Conservation (phyloP, 2,329 filamentous ascomycete genomes). For the Claviceps sorghi region DNA sequence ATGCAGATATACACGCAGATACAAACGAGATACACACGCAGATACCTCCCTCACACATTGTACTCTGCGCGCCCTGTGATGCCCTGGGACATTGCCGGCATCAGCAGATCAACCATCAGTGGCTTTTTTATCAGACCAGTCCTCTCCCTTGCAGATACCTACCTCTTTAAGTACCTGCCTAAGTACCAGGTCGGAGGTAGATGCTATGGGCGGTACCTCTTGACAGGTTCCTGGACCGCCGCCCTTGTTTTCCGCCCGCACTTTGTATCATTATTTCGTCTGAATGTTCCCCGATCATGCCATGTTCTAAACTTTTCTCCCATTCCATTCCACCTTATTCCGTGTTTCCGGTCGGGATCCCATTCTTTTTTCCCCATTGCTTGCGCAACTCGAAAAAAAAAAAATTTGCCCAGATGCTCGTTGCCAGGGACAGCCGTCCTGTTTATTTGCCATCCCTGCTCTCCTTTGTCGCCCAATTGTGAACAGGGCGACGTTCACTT, state of each 20-base stretch:
- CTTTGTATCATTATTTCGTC: not conserved
- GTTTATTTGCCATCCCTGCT: conserved; percentile 3
- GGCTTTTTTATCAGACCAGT: not conserved
- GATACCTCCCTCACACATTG: not conserved
- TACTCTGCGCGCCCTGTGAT: too few relatives aligned
- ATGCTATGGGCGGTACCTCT: too few relatives aligned
- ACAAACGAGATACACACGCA: not conserved
- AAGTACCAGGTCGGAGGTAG: too few relatives aligned
- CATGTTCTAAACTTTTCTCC: not conserved
- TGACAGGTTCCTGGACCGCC: too few relatives aligned
- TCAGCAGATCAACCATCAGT: not conserved
- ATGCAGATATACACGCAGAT: too few relatives aligned
- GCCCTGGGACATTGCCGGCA: not conserved
- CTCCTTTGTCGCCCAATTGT: conserved; percentile 1
- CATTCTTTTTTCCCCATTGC: not conserved
- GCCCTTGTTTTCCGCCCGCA: too few relatives aligned
- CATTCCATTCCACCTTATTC: not conserved
- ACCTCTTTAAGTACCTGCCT: too few relatives aligned
- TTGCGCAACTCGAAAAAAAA: not conserved
- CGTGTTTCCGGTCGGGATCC: not conserved
- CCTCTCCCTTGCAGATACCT: not conserved
- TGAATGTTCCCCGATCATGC: not conserved
- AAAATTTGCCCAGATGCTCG: not conserved
- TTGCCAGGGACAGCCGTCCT: not conserved
- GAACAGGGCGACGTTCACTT: not conserved